These are phyloP conservation scores for Metschnikowia lochheadii DNA, from an alignment of 805 yeast species.

Conservation along the genomic window DNA sequence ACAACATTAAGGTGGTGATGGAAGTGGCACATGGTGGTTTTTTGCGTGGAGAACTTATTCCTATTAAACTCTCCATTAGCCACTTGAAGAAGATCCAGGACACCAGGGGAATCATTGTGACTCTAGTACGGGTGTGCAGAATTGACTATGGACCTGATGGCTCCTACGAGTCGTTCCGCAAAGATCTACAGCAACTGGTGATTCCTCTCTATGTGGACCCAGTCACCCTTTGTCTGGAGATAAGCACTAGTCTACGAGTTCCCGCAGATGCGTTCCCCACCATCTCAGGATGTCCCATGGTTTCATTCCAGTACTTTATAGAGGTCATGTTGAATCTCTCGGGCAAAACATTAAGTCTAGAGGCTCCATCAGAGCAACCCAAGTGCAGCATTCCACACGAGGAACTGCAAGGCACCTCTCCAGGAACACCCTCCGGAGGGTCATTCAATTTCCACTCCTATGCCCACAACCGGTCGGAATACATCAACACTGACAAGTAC, in stretches of 20 bases:
- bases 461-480: conserved; percentile 32
- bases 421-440: conserved; percentile 8
- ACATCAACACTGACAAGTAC: conserved; percentile 75
- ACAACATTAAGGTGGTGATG: conserved; percentile 34
- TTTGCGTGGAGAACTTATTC: conserved; percentile 73
- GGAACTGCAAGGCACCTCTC: conserved; percentile 8
- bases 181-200: conserved; percentile 74
- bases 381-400: conserved; percentile 12
- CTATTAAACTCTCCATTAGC: conserved; percentile 59
- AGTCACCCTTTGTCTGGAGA: conserved; percentile 48
- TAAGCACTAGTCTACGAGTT: conserved; percentile 60
- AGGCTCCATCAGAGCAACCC: conserved; percentile 17
- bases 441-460: conserved; percentile 22
- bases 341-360: conserved; percentile 45
- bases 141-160: conserved; percentile 54
- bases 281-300: conserved; percentile 63
- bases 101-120: conserved; percentile 69
- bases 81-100: conserved; percentile 72
- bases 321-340: conserved; percentile 82
- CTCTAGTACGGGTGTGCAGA: conserved; percentile 76
- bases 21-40: conserved; percentile 60
- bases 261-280: conserved; percentile 89
- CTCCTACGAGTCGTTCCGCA: conserved; percentile 68
- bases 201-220: conserved; percentile 81
- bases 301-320: conserved; percentile 77